Base-by-base conservation (phyloP, 352 stramenopile species). In the Phytophthora aleatoria region DNA sequence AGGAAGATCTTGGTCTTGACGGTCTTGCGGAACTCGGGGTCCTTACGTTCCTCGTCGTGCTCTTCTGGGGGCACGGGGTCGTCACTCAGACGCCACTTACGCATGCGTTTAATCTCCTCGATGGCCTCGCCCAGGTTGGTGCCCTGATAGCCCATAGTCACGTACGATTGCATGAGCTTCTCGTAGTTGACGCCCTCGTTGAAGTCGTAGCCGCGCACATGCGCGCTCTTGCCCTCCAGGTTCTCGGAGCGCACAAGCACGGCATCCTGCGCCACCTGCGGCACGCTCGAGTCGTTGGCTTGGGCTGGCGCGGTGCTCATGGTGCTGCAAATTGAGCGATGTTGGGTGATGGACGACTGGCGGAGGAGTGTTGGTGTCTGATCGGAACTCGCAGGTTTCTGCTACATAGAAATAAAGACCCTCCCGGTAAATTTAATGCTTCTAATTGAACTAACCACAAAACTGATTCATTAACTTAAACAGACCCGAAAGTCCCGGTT, bases 1-100 rank as follows among this genome's bases (percentile, higher is more conserved):
- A 99, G 81, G 77, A 99, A 99, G 61, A 99, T 99, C n/a, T 93
- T 99, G 76, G 85, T 97, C 72, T 98, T 98, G 47, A 95, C 77
- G 3, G 72, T 83, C 24, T 85, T 86, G 43, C 92, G 91, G 64
- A 87, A 92, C 52, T 69, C 74, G 3, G 81, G 74, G 53, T 96
- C 86, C 42, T 83, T 81, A 44, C 97, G 77, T 45, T 91, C 73
- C 44, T 98, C 86, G 61, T 99, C 96, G 44, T 98, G 87, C 35
- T 98, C 92, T 28, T 98, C 94, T 42, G 95, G 86, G 2, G 92
- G 74, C 39, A 97, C 90, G 31, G 93, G 87, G 5, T 97, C 86
- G 74, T 99, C 94, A 57, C 82, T 98, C 38, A 99, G 79, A 4
- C 98, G 85, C 97, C 97, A 99, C 58, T 89, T 87, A 60, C 98